Percentiles rank a stretch among this genome's conserved stretches.
phyloP scores from a whole-genome alignment of 2,329 filamentous ascomycete genomes.

The Pseudogymnoascus sp. region DNA sequence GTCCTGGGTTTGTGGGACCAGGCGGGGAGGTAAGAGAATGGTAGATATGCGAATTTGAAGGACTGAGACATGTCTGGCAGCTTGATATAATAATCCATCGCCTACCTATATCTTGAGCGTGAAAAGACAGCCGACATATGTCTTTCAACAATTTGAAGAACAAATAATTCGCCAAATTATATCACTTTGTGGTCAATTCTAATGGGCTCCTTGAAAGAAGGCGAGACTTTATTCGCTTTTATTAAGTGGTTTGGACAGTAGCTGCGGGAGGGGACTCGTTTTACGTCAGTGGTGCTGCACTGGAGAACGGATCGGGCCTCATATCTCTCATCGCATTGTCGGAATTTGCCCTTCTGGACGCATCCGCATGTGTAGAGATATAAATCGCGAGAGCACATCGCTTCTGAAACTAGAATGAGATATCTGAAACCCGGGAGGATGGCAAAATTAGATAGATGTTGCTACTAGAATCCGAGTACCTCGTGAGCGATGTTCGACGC shows the following conservation, averaged over 20 bases:
- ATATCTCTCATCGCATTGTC: not conserved
- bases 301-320: not conserved
- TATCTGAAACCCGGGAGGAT: not conserved
- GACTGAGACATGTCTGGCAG: not conserved
- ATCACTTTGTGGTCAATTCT: not conserved
- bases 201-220: not conserved
- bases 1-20: slow-evolving; percentile 58
- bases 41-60: slow-evolving; percentile 33
- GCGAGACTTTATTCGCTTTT: not conserved
- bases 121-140: not conserved
- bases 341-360: not conserved
- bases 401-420: not conserved
- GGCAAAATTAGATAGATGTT: not conserved
- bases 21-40: slow-evolving; percentile 61
- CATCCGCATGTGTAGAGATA: not conserved
- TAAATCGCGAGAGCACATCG: not conserved
- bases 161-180: not conserved
- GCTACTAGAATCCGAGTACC: not conserved
- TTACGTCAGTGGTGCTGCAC: not conserved
- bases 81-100: not conserved
- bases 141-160: not conserved
- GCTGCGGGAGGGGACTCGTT: not conserved
- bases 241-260: not conserved
- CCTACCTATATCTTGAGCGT: not conserved
- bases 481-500: not conserved